Evolutionary conservation across 2,329 filamentous ascomycete species (phyloP), one percentile per base, ranked within the genome.

Genomic region (Fusarium chlamydosporum): DNA sequence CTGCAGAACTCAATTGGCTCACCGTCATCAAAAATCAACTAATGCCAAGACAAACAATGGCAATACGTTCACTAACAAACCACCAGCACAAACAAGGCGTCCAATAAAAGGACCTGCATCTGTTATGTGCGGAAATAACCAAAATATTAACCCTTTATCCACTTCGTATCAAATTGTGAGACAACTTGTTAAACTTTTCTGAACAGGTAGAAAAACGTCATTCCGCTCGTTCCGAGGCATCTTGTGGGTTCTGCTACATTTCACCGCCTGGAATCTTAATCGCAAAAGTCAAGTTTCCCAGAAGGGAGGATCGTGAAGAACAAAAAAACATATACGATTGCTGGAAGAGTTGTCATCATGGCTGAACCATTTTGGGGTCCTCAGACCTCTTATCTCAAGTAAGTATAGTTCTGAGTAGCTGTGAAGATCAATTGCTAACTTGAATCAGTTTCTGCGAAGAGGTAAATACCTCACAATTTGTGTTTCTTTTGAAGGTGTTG

Each of bases 301-400:
- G 33, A 51, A 51, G 47, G n/a, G 16, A 51, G 23, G 33, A 7
- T n/a, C 15, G 26, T 11, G 20, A 4, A 20, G 3, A 35, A 20
- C 34, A 5, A 26, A 43, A 62, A 57, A 20, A 52, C 15, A 42
- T n/a, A 6, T 4, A 20, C 15, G 6, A 1, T 2, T 18, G 5
- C 11, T 3, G 10, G 20, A 18, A 6, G 7, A n/a, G 15, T 6
- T 23, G 6, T n/a, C 16, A 9, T n/a, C 35, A 69, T 69, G 66
- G 29, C 26, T 23, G 23, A 63, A 23, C 72, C 73, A 1, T 77
- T 76, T 26, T 78, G 76, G 76, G 76, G 76, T 40, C 52, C 67
- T 4, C 74, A 75, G 68, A 78, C 76, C 43, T 78, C 76, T 0
- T 76, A 78, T 56, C 13, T 78, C 0, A 78, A 78, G 76, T 78